Evolutionary conservation across 2,329 filamentous ascomycete genomes (phyloP).

Genomic region (Geoglossum cookeanum): DNA sequence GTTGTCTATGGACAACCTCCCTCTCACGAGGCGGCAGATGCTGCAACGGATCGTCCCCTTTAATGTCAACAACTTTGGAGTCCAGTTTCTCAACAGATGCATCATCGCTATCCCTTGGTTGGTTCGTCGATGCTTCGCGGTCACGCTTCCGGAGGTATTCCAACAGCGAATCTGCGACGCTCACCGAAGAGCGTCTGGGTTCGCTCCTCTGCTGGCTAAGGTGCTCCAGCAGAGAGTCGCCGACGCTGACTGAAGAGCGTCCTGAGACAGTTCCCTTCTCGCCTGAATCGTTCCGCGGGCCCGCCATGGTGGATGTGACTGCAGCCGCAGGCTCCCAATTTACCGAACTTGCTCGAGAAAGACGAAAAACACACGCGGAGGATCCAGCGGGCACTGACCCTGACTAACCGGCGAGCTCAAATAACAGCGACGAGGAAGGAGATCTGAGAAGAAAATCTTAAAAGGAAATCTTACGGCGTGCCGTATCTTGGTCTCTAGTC

Average conservation of each 20-base stretch:
- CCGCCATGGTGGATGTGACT: neutral
- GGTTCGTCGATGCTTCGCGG: neutral
- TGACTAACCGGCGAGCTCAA: too few species aligned
- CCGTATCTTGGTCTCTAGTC: neutral
- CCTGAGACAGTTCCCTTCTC: neutral
- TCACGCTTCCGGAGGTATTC: neutral
- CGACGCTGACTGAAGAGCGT: neutral
- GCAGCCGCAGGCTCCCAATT: neutral
- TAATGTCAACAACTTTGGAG: conserved; percentile 14
- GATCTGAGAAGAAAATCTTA: too few species aligned
- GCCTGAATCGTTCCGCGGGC: neutral
- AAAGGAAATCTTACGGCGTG: neutral
- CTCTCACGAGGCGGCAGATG: conserved; percentile 48
- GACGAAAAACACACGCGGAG: neutral
- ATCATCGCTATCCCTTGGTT: neutral
- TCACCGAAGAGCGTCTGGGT: too few species aligned
- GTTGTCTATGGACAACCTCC: conserved; percentile 46
- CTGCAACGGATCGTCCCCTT: conserved; percentile 31
- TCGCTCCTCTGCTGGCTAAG: too few species aligned
- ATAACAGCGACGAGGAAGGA: too few species aligned
- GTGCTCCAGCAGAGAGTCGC: too few species aligned
- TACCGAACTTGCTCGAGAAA: neutral
- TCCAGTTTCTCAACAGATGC: conserved; percentile 7
- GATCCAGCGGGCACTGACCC: too few species aligned
- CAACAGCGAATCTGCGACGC: neutral